Conservation (phyloP, 306 rosid species). For the Potentilla sterilis region DNA sequence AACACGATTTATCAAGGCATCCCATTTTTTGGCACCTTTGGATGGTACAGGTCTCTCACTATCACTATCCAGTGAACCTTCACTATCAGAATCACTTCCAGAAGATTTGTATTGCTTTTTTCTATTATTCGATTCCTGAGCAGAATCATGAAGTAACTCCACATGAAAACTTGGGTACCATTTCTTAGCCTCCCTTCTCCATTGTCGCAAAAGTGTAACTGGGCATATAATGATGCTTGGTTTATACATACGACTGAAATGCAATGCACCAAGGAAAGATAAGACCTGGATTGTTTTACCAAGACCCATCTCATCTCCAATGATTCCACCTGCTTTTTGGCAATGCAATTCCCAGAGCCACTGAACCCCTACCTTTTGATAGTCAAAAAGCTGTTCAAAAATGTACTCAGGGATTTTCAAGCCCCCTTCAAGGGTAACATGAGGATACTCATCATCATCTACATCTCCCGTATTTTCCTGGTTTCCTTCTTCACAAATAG, state of each 20-base stretch:
- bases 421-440: conserved; percentile 84
- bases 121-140: conserved; percentile 52
- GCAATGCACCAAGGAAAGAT: conserved; percentile 89
- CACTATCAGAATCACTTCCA: conserved; percentile 66
- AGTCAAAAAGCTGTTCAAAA: conserved; percentile 83
- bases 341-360: conserved; percentile 99
- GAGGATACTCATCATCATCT: conserved; percentile 50
- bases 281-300: conserved; percentile 94
- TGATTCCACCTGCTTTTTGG: conserved; percentile 97
- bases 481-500: conserved; percentile 57
- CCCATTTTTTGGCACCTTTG: conserved; percentile 67
- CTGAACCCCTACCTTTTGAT: conserved; percentile 95
- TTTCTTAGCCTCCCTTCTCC: conserved; percentile 91
- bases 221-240: conserved; percentile 93
- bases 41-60: conserved; percentile 37
- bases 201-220: conserved; percentile 87
- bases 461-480: conserved; percentile 46
- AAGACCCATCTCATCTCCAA: conserved; percentile 99
- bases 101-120: conserved; percentile 59
- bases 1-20: conserved; percentile 65
- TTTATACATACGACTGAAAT: conserved; percentile 86
- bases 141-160: conserved; percentile 88
- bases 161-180: conserved; percentile 85
- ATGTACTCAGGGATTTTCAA: conserved; percentile 67
- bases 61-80: conserved; percentile 57